Base-by-base conservation (phyloP, 257 asterid species). In the Lithospermum erythrorhizon region DNA sequence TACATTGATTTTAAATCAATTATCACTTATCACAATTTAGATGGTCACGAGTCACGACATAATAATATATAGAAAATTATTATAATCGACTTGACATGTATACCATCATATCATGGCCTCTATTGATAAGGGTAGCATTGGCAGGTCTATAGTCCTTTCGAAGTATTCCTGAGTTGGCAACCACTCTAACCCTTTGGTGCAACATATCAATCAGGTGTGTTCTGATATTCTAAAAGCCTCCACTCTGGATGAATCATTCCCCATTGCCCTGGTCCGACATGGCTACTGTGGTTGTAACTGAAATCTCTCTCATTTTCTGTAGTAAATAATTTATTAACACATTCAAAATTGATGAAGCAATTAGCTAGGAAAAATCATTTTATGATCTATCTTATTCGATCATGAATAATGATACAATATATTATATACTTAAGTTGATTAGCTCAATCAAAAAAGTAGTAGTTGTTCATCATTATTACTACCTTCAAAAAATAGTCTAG, bases 101-200 rank as follows among this genome's bases (percentile, higher is more conserved):
- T 76, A 89, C 95, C 97, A 84, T 89, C 79, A 87, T 81, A 56
- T 84, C 95, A 64, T 89, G 95, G 61, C 95, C 94, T 75, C 94
- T 72, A 25, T 89, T 87, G 24, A 67, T 53, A 9, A 87, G 81
- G 24, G 95, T 89, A 5, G 97, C 85, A 69, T 78, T 67, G 11
- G 85, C 70, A 45, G 87, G 63, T 30, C 57, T 68, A 65, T 87
- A 87, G 25, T 54, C 55, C 54, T 79, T 75, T 2, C 69, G 53
- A 1, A 89, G 75, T 53, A 51, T 68, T 16, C 90, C 91, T 67
- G 81, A 70, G 63, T 79, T 63, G 0, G 93, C 73, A 4, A 75
- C 82, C 0, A 82, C 68, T 55, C 81, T 62, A 64, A 87, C 90
- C 65, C 90, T 83, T 25, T 77, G 27, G 55, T 79, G 74, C 20